Percentiles rank a stretch among this genome's conserved stretches.
Evolutionary conservation across 176 grass and related monocot species (phyloP).

Genomic region (Oryza glumipatula): DNA sequence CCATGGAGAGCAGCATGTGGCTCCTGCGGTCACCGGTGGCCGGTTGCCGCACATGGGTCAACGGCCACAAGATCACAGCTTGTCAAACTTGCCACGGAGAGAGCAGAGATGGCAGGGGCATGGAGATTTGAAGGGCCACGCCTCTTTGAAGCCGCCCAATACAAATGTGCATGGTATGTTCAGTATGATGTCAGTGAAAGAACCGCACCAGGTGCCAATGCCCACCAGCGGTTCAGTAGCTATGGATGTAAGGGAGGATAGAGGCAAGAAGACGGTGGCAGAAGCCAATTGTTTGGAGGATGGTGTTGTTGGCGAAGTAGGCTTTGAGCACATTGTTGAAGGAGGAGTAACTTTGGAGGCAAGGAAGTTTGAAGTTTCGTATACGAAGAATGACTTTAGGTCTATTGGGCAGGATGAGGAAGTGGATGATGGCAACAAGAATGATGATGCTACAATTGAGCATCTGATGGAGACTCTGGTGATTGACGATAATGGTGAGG

Average conservation of each 20-base stretch:
- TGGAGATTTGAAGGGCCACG: conserved; percentile 15
- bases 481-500: conserved; percentile 36
- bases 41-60: not conserved
- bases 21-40: not conserved
- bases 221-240: conserved; percentile 29
- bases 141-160: conserved; percentile 13
- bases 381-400: conserved; percentile 37
- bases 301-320: not conserved
- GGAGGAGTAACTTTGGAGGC: not conserved
- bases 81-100: conserved; percentile 17
- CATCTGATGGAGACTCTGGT: conserved; percentile 32
- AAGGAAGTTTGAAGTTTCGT: conserved; percentile 31
- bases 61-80: not conserved
- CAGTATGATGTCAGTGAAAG: conserved; percentile 30
- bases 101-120: conserved; percentile 36
- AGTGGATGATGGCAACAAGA: conserved; percentile 2
- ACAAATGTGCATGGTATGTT: conserved; percentile 12
- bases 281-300: conserved; percentile 8
- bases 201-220: conserved; percentile 2
- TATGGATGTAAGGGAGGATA: conserved; percentile 22
- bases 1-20: conserved; percentile 29
- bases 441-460: conserved; percentile 47
- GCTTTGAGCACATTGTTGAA: not conserved
- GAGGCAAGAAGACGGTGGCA: conserved; percentile 27
- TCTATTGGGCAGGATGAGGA: conserved; percentile 34